Base-by-base conservation (phyloP, 1,284 basidiomycete genomes). In the Melampsora americana region DNA sequence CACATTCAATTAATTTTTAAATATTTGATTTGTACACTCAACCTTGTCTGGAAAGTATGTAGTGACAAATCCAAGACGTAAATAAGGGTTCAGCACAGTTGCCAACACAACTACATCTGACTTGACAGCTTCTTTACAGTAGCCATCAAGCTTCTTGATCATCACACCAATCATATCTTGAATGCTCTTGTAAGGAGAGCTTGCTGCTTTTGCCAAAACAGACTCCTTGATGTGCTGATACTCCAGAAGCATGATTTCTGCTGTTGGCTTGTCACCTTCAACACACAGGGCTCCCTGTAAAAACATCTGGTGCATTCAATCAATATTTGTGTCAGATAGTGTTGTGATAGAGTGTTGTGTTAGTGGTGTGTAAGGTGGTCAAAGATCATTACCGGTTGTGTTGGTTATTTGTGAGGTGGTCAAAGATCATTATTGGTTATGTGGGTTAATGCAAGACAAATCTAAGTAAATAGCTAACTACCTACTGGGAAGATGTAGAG, bases 181-280 rank as follows among this genome's bases (percentile, higher is more conserved):
- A 14, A 46, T 23, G 42, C 50, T 39, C 20, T 46, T 16, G 26
- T 18, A 7, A 20, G 14, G 11, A n/a, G 65, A 42, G 7, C 9
- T 12, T 9, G 1, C 42, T 11, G 50, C 2, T 46, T 66, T 66
- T 1, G 9, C 50, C 16, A 16, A 23, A 28, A 66, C 30, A 1
- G 28, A 16, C 18, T 66, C 65, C 20, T 66, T 66, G 65, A 66
- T 39, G 23, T 44, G 42, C 12, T 39, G 61, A 14, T 64, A 64
- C 28, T 64, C 44, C 20, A 42, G 61, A 11, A 32, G 20, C 1
- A 66, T 23, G 20, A 14, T n/a, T 6, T 23, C 11, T 18, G 20
- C 65, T 3, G 18, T 66, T 32, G 65, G 20, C 9, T 28, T 18
- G 23, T 66, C 50, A 1, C 65, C 65, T 26, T 46, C 65, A 39